A percentile compares a stretch with the other conserved stretches of the same genome.
These are phyloP conservation scores for Solanum lycopersicoides DNA, from an alignment of 257 asterid species.

Conservation along the genomic window DNA sequence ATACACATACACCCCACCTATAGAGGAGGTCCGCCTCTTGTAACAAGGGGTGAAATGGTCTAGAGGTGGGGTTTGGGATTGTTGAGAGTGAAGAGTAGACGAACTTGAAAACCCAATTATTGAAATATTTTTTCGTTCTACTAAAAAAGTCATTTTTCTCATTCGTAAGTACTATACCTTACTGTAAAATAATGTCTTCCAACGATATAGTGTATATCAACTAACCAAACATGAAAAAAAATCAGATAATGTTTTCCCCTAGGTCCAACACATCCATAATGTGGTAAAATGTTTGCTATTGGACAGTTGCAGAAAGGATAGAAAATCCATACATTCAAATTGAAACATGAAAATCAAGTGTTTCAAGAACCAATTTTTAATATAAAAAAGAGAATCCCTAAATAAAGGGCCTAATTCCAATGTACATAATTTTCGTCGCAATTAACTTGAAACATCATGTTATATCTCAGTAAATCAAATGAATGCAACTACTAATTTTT, in stretches of 20 bases:
- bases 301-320: background rate
- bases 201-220: background rate
- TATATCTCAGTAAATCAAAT: conserved; percentile 9
- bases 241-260: background rate
- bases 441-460: background rate
- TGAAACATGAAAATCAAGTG: background rate
- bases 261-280: background rate
- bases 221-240: background rate
- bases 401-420: background rate
- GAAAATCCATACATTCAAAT: background rate
- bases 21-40: background rate
- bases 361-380: background rate
- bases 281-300: background rate
- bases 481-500: conserved; percentile 25
- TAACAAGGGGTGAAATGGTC: background rate
- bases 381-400: background rate
- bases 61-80: background rate
- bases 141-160: background rate
- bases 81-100: background rate
- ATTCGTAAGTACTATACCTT: background rate
- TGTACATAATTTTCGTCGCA: background rate
- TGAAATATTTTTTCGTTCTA: background rate
- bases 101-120: background rate
- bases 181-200: background rate
- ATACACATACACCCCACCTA: too few relatives aligned